phyloP scores from a whole-genome alignment of 257 asterid genomes.

The Petrea volubilis region DNA sequence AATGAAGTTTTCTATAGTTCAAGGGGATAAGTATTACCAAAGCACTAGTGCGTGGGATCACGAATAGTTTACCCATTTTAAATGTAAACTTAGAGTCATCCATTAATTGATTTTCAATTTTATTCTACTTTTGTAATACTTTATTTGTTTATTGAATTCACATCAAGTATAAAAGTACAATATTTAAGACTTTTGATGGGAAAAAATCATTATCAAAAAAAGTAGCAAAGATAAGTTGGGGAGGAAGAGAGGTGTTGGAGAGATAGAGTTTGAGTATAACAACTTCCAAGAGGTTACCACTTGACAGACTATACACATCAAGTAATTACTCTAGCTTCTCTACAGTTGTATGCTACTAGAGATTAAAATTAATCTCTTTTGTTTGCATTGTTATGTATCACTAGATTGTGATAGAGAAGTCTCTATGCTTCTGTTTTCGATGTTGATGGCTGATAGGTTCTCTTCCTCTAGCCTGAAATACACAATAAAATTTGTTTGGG shows the following conservation, averaged over 20 bases:
- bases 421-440: constrained; percentile 11
- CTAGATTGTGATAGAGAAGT: constrained; percentile 16
- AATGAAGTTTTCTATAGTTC: no score
- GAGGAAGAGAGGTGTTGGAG: constrained; percentile 25
- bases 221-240: constrained; percentile 26
- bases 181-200: constrained; percentile 23
- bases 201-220: constrained; percentile 15
- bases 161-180: constrained; percentile 4
- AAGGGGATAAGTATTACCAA: no score
- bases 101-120: neutral
- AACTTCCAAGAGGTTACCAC: constrained; percentile 33
- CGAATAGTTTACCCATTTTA: no score
- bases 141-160: constrained; percentile 9
- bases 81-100: neutral
- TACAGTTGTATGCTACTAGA: neutral
- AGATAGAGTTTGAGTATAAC: constrained; percentile 29
- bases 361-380: neutral
- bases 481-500: neutral
- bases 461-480: constrained; percentile 8
- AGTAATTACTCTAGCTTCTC: constrained; percentile 27
- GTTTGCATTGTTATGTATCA: constrained; percentile 10
- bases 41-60: no score
- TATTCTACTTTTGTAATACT: neutral
- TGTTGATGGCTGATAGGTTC: constrained; percentile 17
- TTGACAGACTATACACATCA: constrained; percentile 23